phyloP scores from a whole-genome alignment of 2,329 filamentous ascomycete species.

The Aschersonia sp. region DNA sequence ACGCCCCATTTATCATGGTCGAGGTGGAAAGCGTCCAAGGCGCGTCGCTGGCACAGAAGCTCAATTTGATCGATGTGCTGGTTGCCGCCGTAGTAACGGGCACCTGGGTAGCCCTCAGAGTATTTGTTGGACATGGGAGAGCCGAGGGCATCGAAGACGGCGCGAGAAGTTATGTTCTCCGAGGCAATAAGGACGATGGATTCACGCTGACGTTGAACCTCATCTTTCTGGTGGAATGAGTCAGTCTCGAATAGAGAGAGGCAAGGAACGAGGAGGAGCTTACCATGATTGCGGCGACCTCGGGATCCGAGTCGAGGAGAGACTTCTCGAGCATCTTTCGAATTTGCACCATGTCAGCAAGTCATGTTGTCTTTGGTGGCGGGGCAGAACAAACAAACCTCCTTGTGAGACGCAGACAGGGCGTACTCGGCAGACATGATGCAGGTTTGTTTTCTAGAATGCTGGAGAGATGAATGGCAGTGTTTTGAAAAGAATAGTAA shows the following conservation, averaged over 20 bases:
- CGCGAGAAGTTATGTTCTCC: conserved; percentile 97
- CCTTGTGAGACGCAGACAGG: conserved; percentile 38
- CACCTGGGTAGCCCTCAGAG: conserved; percentile 95
- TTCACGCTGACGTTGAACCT: conserved; percentile 94
- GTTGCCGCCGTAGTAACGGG: conserved; percentile 98
- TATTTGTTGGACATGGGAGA: conserved; percentile 98
- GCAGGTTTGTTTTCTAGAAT: neutral
- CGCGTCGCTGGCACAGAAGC: conserved; percentile 85
- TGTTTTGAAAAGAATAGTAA: neutral
- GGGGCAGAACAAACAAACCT: conserved; percentile 23
- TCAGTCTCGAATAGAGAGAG: conserved; percentile 8
- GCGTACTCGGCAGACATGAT: conserved; percentile 35
- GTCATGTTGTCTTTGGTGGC: neutral
- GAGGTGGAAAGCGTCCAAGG: conserved; percentile 79
- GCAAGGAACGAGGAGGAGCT: conserved; percentile 12
- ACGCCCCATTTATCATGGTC: conserved; percentile 90
- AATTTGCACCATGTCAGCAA: neutral
- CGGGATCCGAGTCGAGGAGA: conserved; percentile 78
- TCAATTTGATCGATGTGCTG: conserved; percentile 97
- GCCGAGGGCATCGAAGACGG: conserved; percentile 94
- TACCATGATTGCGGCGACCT: conserved; percentile 96
- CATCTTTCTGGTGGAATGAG: conserved; percentile 51
- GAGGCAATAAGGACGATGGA: conserved; percentile 98
- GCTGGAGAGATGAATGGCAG: neutral
- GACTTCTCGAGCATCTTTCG: conserved; percentile 86